These are phyloP conservation scores for Rhododendron henanense DNA, from an alignment of 148 eudicot genomes.

Conservation along the genomic window DNA sequence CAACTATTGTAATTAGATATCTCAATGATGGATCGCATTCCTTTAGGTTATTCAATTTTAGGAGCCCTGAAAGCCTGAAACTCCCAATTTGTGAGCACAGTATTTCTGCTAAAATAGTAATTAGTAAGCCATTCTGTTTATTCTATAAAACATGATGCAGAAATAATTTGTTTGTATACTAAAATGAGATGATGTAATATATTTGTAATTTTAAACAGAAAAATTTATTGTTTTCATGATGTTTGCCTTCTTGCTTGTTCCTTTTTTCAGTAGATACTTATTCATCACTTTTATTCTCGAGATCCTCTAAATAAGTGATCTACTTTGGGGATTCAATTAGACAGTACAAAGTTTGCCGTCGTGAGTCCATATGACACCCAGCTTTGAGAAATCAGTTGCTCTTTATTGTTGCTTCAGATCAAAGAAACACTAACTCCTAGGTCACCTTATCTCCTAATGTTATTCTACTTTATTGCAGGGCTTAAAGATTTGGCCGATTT, in stretches of 20 bases:
- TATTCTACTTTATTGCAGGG: conserved; percentile 37
- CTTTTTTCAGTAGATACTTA: background rate
- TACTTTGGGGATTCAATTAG: background rate
- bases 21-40: background rate
- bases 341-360: background rate
- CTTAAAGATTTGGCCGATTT: conserved; percentile 95
- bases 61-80: background rate
- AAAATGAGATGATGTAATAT: background rate
- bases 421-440: background rate
- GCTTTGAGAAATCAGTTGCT: background rate
- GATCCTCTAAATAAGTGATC: background rate
- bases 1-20: background rate
- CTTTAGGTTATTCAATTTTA: background rate
- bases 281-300: background rate
- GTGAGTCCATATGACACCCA: background rate
- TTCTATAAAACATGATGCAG: background rate
- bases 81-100: background rate
- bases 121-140: background rate
- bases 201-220: background rate
- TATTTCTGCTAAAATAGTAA: background rate
- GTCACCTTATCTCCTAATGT: background rate
- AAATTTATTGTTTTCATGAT: background rate
- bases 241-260: background rate
- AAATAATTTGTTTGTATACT: background rate
- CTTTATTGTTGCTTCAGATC: background rate